Percentiles rank a stretch among this genome's conserved stretches.
Evolutionary conservation across 169 alveolate species (phyloP).

Genomic region (Eimeria tenella): DNA sequence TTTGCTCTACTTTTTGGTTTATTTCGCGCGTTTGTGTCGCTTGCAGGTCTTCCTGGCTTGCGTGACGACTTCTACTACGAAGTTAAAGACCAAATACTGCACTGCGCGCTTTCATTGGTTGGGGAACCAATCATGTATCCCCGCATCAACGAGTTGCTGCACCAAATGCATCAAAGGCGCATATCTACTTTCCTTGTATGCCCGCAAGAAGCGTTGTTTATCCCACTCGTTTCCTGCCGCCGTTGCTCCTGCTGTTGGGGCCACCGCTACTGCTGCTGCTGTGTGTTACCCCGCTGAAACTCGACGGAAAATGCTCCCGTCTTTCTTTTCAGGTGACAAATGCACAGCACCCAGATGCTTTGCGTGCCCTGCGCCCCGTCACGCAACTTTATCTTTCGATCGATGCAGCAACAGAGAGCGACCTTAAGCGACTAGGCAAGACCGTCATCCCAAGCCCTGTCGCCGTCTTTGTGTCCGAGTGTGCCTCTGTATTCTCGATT

Average conservation of each 20-base stretch:
- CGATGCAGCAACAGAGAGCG: slow-evolving; percentile 77
- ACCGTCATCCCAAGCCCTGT: background rate
- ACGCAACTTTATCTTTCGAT: slow-evolving; percentile 86
- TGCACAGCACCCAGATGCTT: slow-evolving; percentile 93
- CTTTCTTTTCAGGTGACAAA: slow-evolving; percentile 85
- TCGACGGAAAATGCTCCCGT: background rate
- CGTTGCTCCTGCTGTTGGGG: background rate
- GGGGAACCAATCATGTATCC: slow-evolving; percentile 96
- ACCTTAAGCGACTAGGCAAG: slow-evolving; percentile 78
- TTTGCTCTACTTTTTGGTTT: background rate
- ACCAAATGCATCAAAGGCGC: slow-evolving; percentile 86
- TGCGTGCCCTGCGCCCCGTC: slow-evolving; percentile 86
- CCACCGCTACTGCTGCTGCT: background rate
- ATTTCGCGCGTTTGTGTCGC: background rate
- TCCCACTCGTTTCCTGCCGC: background rate
- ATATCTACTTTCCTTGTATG: slow-evolving; percentile 91
- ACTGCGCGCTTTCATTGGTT: slow-evolving; percentile 92
- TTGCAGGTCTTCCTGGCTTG: slow-evolving; percentile 27
- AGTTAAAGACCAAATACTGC: slow-evolving; percentile 80
- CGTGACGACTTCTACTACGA: slow-evolving; percentile 25
- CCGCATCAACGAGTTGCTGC: slow-evolving; percentile 89
- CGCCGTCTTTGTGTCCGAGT: background rate
- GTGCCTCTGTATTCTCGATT: background rate
- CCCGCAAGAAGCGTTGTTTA: background rate
- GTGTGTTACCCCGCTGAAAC: background rate